A percentile compares a stretch with the other conserved stretches of the same genome.
These are phyloP conservation scores for Leccinum disarticulatum DNA, from an alignment of 768 basidiomycete species.

Conservation along the genomic window DNA sequence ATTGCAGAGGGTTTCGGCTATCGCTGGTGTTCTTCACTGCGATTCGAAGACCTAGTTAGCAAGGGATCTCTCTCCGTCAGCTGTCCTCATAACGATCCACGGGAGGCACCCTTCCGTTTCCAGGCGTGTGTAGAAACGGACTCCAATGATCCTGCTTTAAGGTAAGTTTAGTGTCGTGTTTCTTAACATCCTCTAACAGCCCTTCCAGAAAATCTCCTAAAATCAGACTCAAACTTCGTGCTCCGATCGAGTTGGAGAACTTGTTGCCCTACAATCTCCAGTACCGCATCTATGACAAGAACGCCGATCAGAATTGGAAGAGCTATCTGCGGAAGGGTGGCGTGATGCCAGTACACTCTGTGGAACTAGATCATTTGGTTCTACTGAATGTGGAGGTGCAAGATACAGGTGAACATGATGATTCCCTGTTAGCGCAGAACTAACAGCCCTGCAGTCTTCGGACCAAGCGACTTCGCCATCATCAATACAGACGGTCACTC, in stretches of 20 bases:
- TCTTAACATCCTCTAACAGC: constrained; percentile 4
- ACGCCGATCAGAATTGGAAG: constrained; percentile 90
- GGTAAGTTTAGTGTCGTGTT: constrained; percentile 41
- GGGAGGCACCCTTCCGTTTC: constrained; percentile 90
- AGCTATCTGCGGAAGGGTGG: constrained; percentile 93
- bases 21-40: constrained; percentile 84
- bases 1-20: constrained; percentile 90
- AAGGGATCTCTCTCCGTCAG: constrained; percentile 72
- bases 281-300: constrained; percentile 96
- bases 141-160: constrained; percentile 47
- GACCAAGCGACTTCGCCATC: constrained; percentile 94
- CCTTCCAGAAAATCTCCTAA: constrained; percentile 73
- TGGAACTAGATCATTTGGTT: constrained; percentile 87
- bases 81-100: constrained; percentile 78
- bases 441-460: constrained; percentile 58
- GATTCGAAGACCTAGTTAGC: constrained; percentile 84
- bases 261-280: constrained; percentile 90
- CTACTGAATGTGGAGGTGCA: constrained; percentile 88
- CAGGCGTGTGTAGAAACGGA: constrained; percentile 89
- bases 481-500: constrained; percentile 93
- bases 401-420: constrained; percentile 68
- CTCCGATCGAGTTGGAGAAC: constrained; percentile 95
- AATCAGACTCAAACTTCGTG: constrained; percentile 81
- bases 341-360: constrained; percentile 94
- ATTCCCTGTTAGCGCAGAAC: neutral